Evolutionary conservation across 352 stramenopile genomes (phyloP), one percentile per base, ranked within the genome.

Genomic region (Pythium chondricola): DNA sequence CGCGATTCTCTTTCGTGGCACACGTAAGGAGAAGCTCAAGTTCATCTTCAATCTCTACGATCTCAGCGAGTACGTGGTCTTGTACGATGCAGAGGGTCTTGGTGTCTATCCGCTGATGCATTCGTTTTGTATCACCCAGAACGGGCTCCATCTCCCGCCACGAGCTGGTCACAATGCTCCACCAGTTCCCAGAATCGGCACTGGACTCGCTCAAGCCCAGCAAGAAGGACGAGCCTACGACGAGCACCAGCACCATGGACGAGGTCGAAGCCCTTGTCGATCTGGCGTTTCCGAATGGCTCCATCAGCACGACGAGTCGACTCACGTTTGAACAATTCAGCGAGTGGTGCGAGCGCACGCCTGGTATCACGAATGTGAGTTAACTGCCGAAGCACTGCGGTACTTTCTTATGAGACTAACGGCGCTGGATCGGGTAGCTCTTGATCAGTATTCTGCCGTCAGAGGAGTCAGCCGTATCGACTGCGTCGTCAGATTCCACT

Each of bases 41-140:
- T 95, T 97, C 50, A 85, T 97, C 38, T 97, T 97, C 47, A 83
- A 95, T 44, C 69, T 97, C 38, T 96, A 96, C 63, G 91, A 97
- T 49, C 69, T 97, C 21, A 86, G 72, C 64, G 74, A 83, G 72
- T 90, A 60, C 22, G 61, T 25, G 7, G n/a, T 18, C 1, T 40
- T 10, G n/a, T 39, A 2, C 6, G 41, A 27, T 18, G 3, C 26
- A 16, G 10, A 41, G 5, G 16, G 6, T 31, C 11, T 18, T 13
- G 6, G 13, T 26, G 13, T 25, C 20, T 24, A 35, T 7, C 9
- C 8, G 33, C 33, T 18, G 17, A 11, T 29, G 1, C 22, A 13
- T 6, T 38, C 27, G 13, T 29, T 17, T 27, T 8, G 27, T 57
- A 61, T 26, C 26, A 44, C 71, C 26, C 39, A 88, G 94, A 42